A percentile compares a stretch with the other conserved stretches of the same genome.
phyloP scores from a whole-genome alignment of 441 rosid species.

The Euphorbia schlechtendalii region DNA sequence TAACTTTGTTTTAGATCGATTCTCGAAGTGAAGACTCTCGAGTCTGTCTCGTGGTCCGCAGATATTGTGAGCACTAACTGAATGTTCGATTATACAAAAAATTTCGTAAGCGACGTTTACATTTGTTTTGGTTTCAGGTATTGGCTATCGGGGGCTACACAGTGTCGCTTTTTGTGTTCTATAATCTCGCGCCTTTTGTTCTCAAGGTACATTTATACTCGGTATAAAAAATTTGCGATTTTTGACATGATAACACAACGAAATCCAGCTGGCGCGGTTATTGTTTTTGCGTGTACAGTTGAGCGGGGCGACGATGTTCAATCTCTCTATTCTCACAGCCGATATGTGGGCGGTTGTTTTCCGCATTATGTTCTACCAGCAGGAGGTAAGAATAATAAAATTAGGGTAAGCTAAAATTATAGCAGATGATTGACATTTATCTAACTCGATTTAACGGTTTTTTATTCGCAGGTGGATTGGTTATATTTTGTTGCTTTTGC shows the following conservation, averaged over 20 bases:
- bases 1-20: constrained; percentile 43
- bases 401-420: not conserved
- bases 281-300: not conserved
- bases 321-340: constrained; percentile 49
- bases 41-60: constrained; percentile 40
- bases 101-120: too few relatives aligned
- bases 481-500: constrained; percentile 44
- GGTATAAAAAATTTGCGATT: too few relatives aligned
- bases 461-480: constrained; percentile 48
- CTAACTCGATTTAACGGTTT: not conserved
- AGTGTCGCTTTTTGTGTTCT: constrained; percentile 28
- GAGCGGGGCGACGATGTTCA: constrained; percentile 58
- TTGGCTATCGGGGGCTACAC: constrained; percentile 35
- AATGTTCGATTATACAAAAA: not conserved
- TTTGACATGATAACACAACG: too few relatives aligned
- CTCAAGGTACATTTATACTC: constrained; percentile 47
- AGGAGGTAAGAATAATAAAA: constrained; percentile 29
- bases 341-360: constrained; percentile 66
- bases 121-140: constrained; percentile 26
- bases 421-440: not conserved
- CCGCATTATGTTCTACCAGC: constrained; percentile 45
- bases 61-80: constrained; percentile 35
- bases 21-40: constrained; percentile 36
- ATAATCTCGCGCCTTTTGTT: constrained; percentile 36
- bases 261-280: too few relatives aligned